Percentiles rank a stretch among this genome's conserved stretches.
Conservation (phyloP, 257 asterid species). For the Coffea eugenioides region DNA sequence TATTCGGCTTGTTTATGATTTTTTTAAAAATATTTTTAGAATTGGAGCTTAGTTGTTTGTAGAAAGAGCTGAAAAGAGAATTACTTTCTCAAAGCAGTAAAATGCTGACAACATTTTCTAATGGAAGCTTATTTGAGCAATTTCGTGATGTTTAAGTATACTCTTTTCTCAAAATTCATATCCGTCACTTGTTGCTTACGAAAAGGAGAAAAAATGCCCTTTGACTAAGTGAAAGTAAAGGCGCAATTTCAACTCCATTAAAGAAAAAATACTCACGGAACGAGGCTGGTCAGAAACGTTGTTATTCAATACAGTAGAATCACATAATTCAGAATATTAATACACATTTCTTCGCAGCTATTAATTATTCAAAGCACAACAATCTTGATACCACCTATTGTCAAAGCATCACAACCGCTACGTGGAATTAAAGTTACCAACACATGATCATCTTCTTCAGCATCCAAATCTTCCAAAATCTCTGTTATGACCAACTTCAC, state of each 20-base stretch:
- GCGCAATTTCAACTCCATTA: too few relatives aligned
- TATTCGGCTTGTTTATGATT: too few relatives aligned
- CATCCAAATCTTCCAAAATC: conserved; percentile 56
- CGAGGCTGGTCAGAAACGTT: neutral
- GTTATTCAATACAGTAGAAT: too few relatives aligned
- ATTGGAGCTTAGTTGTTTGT: neutral
- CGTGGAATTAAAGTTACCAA: conserved; percentile 54
- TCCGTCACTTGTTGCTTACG: too few relatives aligned
- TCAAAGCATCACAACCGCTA: conserved; percentile 33
- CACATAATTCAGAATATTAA: too few relatives aligned
- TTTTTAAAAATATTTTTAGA: too few relatives aligned
- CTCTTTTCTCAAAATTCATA: too few relatives aligned
- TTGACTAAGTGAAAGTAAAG: too few relatives aligned
- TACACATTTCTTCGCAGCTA: too few relatives aligned
- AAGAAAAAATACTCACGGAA: neutral
- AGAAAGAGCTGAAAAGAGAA: neutral
- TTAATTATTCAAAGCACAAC: neutral
- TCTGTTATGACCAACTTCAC: conserved; percentile 50
- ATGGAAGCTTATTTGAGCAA: too few relatives aligned
- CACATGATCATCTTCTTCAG: conserved; percentile 46
- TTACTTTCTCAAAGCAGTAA: neutral
- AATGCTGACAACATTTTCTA: neutral
- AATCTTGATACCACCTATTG: conserved; percentile 55
- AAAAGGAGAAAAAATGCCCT: too few relatives aligned
- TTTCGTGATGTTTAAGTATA: too few relatives aligned